Conservation (phyloP, 371 early-diverging fungal species). For the Lichtheimia ramosa region DNA sequence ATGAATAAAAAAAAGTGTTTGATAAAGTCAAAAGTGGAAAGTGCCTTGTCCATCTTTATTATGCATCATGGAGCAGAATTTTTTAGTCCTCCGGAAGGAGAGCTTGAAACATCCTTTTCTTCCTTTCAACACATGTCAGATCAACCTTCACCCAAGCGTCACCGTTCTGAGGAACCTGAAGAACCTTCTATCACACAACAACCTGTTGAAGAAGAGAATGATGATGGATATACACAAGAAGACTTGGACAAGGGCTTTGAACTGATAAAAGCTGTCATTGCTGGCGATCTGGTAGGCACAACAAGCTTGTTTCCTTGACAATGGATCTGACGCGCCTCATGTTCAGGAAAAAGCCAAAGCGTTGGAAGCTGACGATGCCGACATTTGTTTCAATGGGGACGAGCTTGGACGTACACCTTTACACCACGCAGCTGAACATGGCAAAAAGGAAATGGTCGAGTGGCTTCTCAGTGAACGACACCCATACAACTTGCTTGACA, state of each 20-base stretch:
- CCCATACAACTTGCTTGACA: slow-evolving; percentile 50
- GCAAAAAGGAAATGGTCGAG: slow-evolving; percentile 55
- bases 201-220: neutral
- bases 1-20: too few species aligned
- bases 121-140: slow-evolving; percentile 3
- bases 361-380: slow-evolving; percentile 32
- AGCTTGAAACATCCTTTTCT: neutral
- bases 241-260: slow-evolving; percentile 35
- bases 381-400: slow-evolving; percentile 43
- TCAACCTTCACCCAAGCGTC: slow-evolving; percentile 8
- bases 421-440: slow-evolving; percentile 48
- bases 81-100: too few species aligned
- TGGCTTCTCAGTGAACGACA: slow-evolving; percentile 57
- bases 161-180: slow-evolving; percentile 3
- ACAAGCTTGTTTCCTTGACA: neutral
- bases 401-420: slow-evolving; percentile 49
- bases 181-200: neutral
- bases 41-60: too few species aligned
- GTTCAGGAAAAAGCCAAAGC: slow-evolving; percentile 39
- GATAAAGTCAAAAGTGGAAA: too few species aligned
- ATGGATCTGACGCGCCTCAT: too few species aligned
- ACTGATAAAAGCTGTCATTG: slow-evolving; percentile 36
- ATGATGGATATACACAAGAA: slow-evolving; percentile 29
- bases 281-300: slow-evolving; percentile 38
- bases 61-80: too few species aligned